Conservation (phyloP, 257 asterid species). For the Ehretia macrophylla region DNA sequence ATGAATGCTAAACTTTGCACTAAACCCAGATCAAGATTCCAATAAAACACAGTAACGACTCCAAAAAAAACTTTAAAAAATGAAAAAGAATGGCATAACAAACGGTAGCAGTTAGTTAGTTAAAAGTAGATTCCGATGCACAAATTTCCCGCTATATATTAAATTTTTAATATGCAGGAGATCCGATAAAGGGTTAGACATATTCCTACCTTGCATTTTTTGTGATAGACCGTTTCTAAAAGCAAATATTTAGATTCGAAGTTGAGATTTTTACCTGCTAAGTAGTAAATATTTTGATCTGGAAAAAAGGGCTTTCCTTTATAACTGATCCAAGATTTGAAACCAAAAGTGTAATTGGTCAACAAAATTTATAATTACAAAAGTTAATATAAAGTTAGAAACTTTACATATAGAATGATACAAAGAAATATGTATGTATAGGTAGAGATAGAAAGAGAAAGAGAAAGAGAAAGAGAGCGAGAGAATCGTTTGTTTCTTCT, state of each 20-base stretch:
- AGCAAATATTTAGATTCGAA: too few species aligned
- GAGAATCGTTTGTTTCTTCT: background rate
- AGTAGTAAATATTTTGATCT: slow-evolving; percentile 9
- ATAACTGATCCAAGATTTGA: slow-evolving; percentile 31
- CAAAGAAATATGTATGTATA: background rate
- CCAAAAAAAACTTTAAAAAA: background rate
- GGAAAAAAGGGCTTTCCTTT: slow-evolving; percentile 11
- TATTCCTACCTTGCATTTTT: too few species aligned
- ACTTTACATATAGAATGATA: background rate
- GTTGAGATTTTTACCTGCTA: background rate
- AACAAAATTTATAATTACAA: background rate
- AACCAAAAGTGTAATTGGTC: slow-evolving; percentile 14
- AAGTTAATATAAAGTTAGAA: background rate
- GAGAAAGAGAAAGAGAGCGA: background rate
- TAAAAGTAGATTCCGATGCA: too few species aligned
- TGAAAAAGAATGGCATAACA: slow-evolving; percentile 1
- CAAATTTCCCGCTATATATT: too few species aligned
- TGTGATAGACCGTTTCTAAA: background rate
- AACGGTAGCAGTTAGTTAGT: too few species aligned
- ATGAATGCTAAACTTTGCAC: background rate
- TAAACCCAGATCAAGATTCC: too few species aligned
- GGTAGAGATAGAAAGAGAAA: background rate
- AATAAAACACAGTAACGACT: too few species aligned
- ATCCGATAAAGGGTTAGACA: too few species aligned
- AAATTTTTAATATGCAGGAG: too few species aligned